Base-by-base conservation (phyloP, 768 basidiomycete genomes). In the Xerocomellus chrysenteron region DNA sequence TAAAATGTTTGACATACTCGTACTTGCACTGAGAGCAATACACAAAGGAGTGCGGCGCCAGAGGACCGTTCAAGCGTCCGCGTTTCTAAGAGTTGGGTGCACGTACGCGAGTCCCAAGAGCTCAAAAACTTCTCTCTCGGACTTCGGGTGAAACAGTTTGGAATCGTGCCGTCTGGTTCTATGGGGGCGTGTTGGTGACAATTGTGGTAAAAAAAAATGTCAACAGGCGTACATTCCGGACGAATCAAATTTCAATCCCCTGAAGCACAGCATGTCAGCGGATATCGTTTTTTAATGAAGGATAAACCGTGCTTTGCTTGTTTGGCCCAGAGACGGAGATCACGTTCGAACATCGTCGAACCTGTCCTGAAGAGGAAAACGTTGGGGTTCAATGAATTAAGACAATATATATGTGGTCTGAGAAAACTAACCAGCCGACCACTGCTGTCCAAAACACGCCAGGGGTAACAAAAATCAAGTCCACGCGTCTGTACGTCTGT, bases 341-440 rank as follows among this genome's bases (percentile, higher is more conserved):
- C 94, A 28, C 92, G 76, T 70, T 96, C 83, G 67, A 97, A 96
- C 85, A 92, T 88, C 58, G 82, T 92, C 5, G 90, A 94, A 1
- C 94, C 94, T 6, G 87, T 88, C 90, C 90, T 91, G 56, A 21
- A 52, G 30, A 35, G 26, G 37, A 6, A 5, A 45, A 17, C 2
- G 37, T 19, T 6, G 44, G 21, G 19, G 24, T 43, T 21, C 36
- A 43, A 40, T 30, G 7, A 17, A 13, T 39, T 3, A 32, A 21
- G 19, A 28, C 17, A 16, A 21, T 17, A 19, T 39, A 17, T 4
- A 37, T 14, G 32, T 32, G 24, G 8, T 33, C 17, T 2, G 1
- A 14, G 4, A 24, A 8, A n/a, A 66, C 75, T 60, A 49, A 88
- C 94, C 94, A 98, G 50, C 95, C 94, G 28, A 93, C 79, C 1